A percentile compares a stretch with the other conserved stretches of the same genome.
Conservation (phyloP, 306 rosid species). For the Urtica urens region DNA sequence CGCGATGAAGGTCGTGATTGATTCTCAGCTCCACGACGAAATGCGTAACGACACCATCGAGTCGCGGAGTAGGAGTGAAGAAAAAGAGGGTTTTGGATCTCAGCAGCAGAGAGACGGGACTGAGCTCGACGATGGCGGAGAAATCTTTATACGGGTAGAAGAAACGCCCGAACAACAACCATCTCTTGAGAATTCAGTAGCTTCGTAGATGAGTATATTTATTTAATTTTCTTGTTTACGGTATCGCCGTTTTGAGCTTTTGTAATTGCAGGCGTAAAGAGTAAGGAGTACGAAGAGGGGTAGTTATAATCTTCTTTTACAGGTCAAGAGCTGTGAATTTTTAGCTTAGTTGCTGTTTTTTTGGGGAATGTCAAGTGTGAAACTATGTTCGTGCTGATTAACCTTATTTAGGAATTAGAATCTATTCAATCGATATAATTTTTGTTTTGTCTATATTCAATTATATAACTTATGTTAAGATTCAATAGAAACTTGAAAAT, state of each 20-base stretch:
- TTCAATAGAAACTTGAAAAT: neutral
- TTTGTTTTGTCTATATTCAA: neutral
- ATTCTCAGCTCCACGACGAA: slow-evolving; percentile 4
- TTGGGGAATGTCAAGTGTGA: neutral
- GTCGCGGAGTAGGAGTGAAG: slow-evolving; percentile 7
- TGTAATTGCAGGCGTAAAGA: neutral
- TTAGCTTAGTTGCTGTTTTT: neutral
- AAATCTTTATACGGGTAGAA: too few relatives aligned
- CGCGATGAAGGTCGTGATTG: slow-evolving; percentile 2
- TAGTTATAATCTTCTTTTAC: neutral
- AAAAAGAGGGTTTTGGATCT: neutral
- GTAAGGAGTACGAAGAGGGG: neutral
- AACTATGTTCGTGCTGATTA: neutral
- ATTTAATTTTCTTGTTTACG: too few relatives aligned
- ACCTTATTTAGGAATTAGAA: too few relatives aligned
- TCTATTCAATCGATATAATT: too few relatives aligned
- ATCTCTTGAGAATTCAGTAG: too few relatives aligned
- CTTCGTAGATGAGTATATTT: too few relatives aligned
- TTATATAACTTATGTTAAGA: neutral
- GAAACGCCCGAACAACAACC: too few relatives aligned
- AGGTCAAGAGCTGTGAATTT: neutral
- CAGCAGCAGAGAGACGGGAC: too few relatives aligned
- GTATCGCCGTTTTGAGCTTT: too few relatives aligned
- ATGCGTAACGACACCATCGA: slow-evolving; percentile 10
- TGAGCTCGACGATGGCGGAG: neutral